Percentiles rank a stretch among this genome's conserved stretches.
These are phyloP conservation scores for Picochlorum sp. DNA, from an alignment of 139 green algal species.

Conservation along the genomic window DNA sequence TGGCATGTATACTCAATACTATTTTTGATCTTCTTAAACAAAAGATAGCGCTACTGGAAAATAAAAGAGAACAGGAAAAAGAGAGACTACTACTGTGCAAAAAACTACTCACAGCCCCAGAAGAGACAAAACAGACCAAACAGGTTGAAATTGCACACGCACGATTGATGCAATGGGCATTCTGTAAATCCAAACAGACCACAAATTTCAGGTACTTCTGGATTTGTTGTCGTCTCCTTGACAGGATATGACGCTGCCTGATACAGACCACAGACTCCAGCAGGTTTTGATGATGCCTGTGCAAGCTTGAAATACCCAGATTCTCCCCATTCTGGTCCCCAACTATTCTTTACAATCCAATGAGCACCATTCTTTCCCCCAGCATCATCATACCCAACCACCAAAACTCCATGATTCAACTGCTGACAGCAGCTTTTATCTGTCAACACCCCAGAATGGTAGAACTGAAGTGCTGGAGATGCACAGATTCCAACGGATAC, in stretches of 20 bases:
- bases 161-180: slow-evolving; percentile 18
- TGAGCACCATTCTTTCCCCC: slow-evolving; percentile 2
- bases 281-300: slow-evolving; percentile 7
- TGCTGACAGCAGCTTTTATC: slow-evolving; percentile 48
- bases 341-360: slow-evolving; percentile 93
- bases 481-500: slow-evolving; percentile 83
- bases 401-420: slow-evolving; percentile 91
- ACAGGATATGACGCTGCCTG: slow-evolving; percentile 53
- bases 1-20: too few species aligned
- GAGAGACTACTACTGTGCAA: background rate
- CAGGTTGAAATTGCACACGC: slow-evolving; percentile 23
- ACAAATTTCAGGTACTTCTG: slow-evolving; percentile 29
- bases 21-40: too few species aligned
- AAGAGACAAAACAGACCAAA: slow-evolving; percentile 29
- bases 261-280: slow-evolving; percentile 56
- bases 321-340: slow-evolving; percentile 44
- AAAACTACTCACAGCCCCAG: slow-evolving; percentile 25
- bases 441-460: slow-evolving; percentile 50
- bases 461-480: slow-evolving; percentile 76
- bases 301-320: slow-evolving; percentile 72
- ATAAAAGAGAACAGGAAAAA: background rate
- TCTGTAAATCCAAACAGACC: slow-evolving; percentile 30
- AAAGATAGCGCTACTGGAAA: background rate
- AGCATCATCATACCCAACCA: slow-evolving; percentile 46
- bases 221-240: slow-evolving; percentile 41